Base-by-base conservation (phyloP, 2,329 filamentous ascomycete species). In the Nigrospora oryzae region DNA sequence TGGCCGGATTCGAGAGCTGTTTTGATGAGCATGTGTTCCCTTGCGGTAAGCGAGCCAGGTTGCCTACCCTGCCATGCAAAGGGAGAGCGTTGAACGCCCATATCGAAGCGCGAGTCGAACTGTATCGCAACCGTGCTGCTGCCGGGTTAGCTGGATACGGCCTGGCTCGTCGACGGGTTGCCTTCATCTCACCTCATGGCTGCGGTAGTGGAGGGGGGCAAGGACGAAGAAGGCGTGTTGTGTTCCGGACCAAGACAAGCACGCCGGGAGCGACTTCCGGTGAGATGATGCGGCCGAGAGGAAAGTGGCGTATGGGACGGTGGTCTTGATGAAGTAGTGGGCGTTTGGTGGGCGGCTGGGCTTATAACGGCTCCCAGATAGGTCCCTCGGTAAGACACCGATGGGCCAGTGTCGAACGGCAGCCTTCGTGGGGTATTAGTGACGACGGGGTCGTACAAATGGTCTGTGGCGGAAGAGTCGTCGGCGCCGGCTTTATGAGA, bases 21-120 rank as follows among this genome's bases (percentile, higher is more conserved):
- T 28, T 28, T 5, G 2, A 36, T 14, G n/a, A 38, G 17, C 12
- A 38, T 38, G 37, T 5, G 37, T 38, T 16, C 15, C 14, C 37
- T 19, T 15, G 23, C 14, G 23, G n/a, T 17, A 7, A n/a, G 42
- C 33, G 14, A 47, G 44, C 46, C 51, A 53, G 33, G 58, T 52
- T 16, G 34, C 19, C 34, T 44, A 71, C 70, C 68, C 53, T 68
- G 71, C 75, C 75, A 78, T 38, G 67, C 64, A 51, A 71, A 76
- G 28, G 69, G 63, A 36, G 72, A 69, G 56, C 73, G 58, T 30
- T 58, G 66, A 43, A 66, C 65, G 42, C 71, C 73, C 71, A 77
- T 75, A 50, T 63, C 64, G 56, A 75, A 74, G 51, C 66, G 62
- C 23, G 70, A 64, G 53, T 77, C 73, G 58, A 71, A 77, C 38